Evolutionary conservation across 2,329 filamentous ascomycete species (phyloP).

Genomic region (Rhexocercosporidium sp.): DNA sequence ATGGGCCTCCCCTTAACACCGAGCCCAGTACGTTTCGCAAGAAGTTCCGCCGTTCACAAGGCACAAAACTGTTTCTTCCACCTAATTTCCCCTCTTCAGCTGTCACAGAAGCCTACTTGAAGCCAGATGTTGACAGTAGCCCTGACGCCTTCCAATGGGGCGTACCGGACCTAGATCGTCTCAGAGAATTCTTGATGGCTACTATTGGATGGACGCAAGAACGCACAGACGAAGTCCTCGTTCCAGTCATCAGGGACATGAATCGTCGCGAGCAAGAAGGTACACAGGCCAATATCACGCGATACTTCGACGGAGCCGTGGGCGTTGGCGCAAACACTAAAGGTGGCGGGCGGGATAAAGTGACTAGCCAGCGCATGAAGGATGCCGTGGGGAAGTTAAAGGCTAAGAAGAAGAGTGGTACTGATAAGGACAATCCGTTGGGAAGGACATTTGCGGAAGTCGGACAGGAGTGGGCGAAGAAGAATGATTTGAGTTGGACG

Average conservation of each 20-base stretch:
- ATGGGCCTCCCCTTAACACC: slow-evolving; percentile 66
- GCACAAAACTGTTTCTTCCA: slow-evolving; percentile 85
- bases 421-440: slow-evolving; percentile 9
- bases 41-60: slow-evolving; percentile 83
- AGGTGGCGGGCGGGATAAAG: slow-evolving; percentile 66
- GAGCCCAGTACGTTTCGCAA: slow-evolving; percentile 74
- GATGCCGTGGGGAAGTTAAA: slow-evolving; percentile 73
- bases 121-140: slow-evolving; percentile 83
- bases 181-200: slow-evolving; percentile 83
- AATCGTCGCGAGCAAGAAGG: slow-evolving; percentile 87
- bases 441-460: slow-evolving; percentile 40
- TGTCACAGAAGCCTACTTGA: slow-evolving; percentile 82
- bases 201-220: slow-evolving; percentile 95
- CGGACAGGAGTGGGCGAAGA: slow-evolving; percentile 41
- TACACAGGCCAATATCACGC: slow-evolving; percentile 95
- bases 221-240: slow-evolving; percentile 91
- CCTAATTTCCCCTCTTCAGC: slow-evolving; percentile 76
- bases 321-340: slow-evolving; percentile 61
- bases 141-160: slow-evolving; percentile 91
- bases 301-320: slow-evolving; percentile 79
- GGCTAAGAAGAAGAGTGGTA: slow-evolving; percentile 47
- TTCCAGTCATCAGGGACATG: slow-evolving; percentile 95
- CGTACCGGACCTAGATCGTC: slow-evolving; percentile 85
- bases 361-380: slow-evolving; percentile 76
- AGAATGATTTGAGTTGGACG: slow-evolving; percentile 40